phyloP scores from a whole-genome alignment of 2,329 filamentous ascomycete species.

The Ophiocordyceps camponoti-leonardi region DNA sequence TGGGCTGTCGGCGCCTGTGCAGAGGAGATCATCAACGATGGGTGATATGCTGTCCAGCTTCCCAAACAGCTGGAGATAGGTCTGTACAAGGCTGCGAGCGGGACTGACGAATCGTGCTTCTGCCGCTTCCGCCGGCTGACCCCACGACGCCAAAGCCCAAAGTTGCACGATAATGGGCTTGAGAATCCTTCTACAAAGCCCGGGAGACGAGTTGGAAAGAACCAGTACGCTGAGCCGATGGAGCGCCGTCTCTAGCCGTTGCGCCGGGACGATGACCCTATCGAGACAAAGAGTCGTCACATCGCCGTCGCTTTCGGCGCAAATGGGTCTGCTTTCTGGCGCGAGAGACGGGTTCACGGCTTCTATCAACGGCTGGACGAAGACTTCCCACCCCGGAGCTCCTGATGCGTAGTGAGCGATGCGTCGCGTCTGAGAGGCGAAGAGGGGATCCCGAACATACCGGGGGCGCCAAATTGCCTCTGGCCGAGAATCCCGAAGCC shows the following conservation, averaged over 20 bases:
- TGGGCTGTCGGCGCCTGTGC: slow-evolving; percentile 25
- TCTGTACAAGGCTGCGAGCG: slow-evolving; percentile 32
- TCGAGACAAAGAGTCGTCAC: slow-evolving; percentile 27
- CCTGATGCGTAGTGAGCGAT: slow-evolving; percentile 15
- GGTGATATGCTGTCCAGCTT: slow-evolving; percentile 27
- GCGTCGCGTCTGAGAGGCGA: too few relatives aligned
- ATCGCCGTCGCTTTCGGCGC: slow-evolving; percentile 13
- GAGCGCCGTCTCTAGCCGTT: slow-evolving; percentile 32
- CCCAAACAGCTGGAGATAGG: slow-evolving; percentile 39
- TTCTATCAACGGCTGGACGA: slow-evolving; percentile 39
- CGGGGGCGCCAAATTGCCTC: slow-evolving; percentile 45
- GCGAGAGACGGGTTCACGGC: slow-evolving; percentile 27
- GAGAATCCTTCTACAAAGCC: slow-evolving; percentile 44
- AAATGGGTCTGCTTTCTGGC: neutral
- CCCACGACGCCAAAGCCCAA: slow-evolving; percentile 44
- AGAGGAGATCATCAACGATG: slow-evolving; percentile 38
- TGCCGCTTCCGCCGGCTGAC: slow-evolving; percentile 12
- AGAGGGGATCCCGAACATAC: slow-evolving; percentile 10
- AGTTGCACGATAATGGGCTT: slow-evolving; percentile 40
- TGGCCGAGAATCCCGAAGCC: slow-evolving; percentile 47
- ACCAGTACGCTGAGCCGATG: slow-evolving; percentile 37
- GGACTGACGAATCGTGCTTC: slow-evolving; percentile 24
- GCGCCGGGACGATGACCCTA: slow-evolving; percentile 25
- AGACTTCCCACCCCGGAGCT: slow-evolving; percentile 41
- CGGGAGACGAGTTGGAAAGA: slow-evolving; percentile 48